Evolutionary conservation across 208 protist genomes (phyloP).

Genomic region (Acanthamoeba rhysodes): DNA sequence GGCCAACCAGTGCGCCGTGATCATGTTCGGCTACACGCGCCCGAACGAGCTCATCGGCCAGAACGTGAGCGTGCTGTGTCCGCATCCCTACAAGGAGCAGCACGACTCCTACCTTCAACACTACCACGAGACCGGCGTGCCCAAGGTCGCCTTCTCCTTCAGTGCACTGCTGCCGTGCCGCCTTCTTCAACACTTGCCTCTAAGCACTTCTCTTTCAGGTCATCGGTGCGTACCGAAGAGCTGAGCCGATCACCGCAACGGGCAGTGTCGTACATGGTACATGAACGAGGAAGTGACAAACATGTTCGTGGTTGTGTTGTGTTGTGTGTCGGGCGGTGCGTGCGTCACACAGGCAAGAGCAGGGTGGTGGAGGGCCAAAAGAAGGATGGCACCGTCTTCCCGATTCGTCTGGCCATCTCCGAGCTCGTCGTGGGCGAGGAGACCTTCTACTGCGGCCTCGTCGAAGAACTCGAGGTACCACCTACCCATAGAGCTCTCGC

Average conservation of each 20-base stretch:
- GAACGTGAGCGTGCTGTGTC: slow-evolving; percentile 58
- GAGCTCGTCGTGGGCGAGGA: slow-evolving; percentile 47
- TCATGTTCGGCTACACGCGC: slow-evolving; percentile 73
- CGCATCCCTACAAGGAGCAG: slow-evolving; percentile 72
- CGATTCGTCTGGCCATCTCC: slow-evolving; percentile 63
- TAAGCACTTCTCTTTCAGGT: neutral
- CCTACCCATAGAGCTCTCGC: neutral
- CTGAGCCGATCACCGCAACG: neutral
- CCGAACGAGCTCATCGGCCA: slow-evolving; percentile 66
- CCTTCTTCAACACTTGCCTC: too few relatives aligned
- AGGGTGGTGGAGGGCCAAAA: slow-evolving; percentile 54
- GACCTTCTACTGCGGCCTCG: slow-evolving; percentile 40
- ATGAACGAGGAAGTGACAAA: too few relatives aligned
- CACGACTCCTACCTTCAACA: slow-evolving; percentile 67
- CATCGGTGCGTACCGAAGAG: neutral
- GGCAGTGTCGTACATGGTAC: too few relatives aligned
- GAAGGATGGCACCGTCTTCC: slow-evolving; percentile 68
- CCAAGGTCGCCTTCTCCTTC: neutral
- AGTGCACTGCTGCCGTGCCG: too few relatives aligned
- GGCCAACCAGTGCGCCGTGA: slow-evolving; percentile 46
- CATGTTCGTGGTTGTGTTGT: too few relatives aligned
- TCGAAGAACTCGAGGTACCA: slow-evolving; percentile 58
- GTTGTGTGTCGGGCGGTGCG: too few relatives aligned
- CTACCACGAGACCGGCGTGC: slow-evolving; percentile 16
- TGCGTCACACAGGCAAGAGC: neutral